Base-by-base conservation (phyloP, 345 rosid species). In the Eucalyptus polybractea region DNA sequence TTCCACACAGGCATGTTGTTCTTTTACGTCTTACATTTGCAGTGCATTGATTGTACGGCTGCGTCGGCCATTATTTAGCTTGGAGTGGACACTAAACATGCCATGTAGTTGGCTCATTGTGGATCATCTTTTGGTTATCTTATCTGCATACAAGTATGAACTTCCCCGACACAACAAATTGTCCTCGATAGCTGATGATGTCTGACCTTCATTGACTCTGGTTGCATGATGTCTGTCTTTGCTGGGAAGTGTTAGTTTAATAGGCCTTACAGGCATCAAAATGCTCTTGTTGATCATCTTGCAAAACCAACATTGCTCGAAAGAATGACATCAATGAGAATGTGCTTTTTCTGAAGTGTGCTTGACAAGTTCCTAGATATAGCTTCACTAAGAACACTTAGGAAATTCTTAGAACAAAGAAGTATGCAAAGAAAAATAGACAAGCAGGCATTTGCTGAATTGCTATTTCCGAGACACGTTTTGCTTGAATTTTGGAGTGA, bases 1-100 rank as follows among this genome's bases (percentile, higher is more conserved):
- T 93, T 31, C 95, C 95, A 25, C 94, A 95, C 92, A 94, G 96
- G 96, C 87, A 90, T 16, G 88, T 62, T 65, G 4, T 49, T 86
- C 86, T 44, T 7, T 65, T 69, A 45, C 44, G 86, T 67, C 51
- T 22, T 50, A 42, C 37, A 37, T 86, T 22, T 33, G 44, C 13
- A 49, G 33, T 27, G 13, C 22, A 86, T 50, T 25, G 12, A 47
- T 85, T n/a, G 87, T 14, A 4, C 25, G 33, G 7, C 13, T 25
- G 13, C 51, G 45, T 72, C 25, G 10, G 45, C 81, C 25, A 19
- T 19, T 33, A 72, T 72, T 72, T 76, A 76, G 85, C 29, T 40
- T 22, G 47, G 47, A 21, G 47, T 7, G 85, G 85, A 40, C 47
- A 40, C 29, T 76, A 76, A 40, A 21, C 47, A 37, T 37, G 47